phyloP scores from a whole-genome alignment of 2,329 filamentous ascomycete genomes.

The Aspergillus brasiliensis region DNA sequence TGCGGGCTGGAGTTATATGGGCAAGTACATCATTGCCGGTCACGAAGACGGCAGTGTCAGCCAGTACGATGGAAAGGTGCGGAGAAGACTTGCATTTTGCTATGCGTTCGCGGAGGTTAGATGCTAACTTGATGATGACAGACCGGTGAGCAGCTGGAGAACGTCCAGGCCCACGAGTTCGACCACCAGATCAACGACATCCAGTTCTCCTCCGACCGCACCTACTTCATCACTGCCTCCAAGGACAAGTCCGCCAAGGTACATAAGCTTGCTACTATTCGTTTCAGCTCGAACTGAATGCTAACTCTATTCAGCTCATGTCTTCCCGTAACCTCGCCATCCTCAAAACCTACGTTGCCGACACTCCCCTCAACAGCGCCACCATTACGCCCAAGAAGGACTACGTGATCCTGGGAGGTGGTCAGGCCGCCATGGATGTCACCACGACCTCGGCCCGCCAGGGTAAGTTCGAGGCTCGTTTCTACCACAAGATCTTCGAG shows the following conservation, averaged over 20 bases:
- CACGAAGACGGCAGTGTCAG: conserved; percentile 96
- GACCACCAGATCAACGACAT: conserved; percentile 84
- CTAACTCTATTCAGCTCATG: conserved; percentile 62
- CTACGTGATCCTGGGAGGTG: conserved; percentile 95
- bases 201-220: conserved; percentile 90
- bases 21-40: conserved; percentile 94
- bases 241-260: conserved; percentile 98
- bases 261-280: conserved; percentile 25
- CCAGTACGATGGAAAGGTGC: conserved; percentile 84
- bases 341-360: conserved; percentile 87
- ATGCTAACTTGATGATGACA: conserved; percentile 35
- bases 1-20: conserved; percentile 91
- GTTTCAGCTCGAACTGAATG: not conserved
- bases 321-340: conserved; percentile 83
- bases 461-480: conserved; percentile 98
- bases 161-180: conserved; percentile 81
- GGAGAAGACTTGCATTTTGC: conserved; percentile 13
- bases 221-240: conserved; percentile 96
- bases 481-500: conserved; percentile 99
- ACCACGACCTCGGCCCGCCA: conserved; percentile 91
- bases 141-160: conserved; percentile 79
- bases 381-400: conserved; percentile 94
- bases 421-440: conserved; percentile 98
- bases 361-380: conserved; percentile 95
- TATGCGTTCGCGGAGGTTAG: not conserved